Percentiles rank a stretch among this genome's conserved stretches.
Conservation (phyloP, 495 filamentous ascomycete genomes). For the Penicillium canariense region DNA sequence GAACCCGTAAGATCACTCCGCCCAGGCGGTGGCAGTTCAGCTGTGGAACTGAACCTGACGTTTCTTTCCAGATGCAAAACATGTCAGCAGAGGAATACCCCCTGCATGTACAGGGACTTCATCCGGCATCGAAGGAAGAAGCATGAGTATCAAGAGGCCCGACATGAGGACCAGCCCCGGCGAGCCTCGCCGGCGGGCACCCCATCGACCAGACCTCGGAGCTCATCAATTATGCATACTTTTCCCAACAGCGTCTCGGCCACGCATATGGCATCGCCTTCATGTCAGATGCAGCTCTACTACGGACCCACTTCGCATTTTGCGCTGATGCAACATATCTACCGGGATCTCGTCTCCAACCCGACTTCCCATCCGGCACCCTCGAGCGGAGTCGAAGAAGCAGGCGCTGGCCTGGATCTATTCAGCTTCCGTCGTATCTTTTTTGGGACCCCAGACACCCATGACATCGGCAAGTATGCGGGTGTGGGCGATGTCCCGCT, state of each 20-base stretch:
- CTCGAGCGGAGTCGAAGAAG: constrained; percentile 42
- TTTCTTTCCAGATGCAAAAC: constrained; percentile 33
- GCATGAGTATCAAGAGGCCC: constrained; percentile 15
- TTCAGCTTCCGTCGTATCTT: constrained; percentile 47
- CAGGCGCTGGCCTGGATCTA: constrained; percentile 42
- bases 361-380: constrained; percentile 24
- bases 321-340: constrained; percentile 45
- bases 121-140: constrained; percentile 43
- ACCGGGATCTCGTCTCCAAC: constrained; percentile 36
- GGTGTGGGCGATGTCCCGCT: constrained; percentile 21
- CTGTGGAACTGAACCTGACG: neutral
- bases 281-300: constrained; percentile 45
- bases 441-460: constrained; percentile 40
- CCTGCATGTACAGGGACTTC: constrained; percentile 40
- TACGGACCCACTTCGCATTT: constrained; percentile 49
- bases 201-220: constrained; percentile 16
- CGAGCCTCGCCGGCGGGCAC: constrained; percentile 17
- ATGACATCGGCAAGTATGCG: constrained; percentile 20
- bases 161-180: constrained; percentile 8
- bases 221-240: constrained; percentile 26
- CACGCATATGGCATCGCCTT: constrained; percentile 46
- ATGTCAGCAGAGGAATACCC: constrained; percentile 34
- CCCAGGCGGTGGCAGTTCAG: neutral
- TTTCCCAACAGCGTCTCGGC: constrained; percentile 45
- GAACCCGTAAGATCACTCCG: constrained; percentile 27